phyloP scores from a whole-genome alignment of 2,329 filamentous ascomycete species.

The Sclerotinia subarctica region DNA sequence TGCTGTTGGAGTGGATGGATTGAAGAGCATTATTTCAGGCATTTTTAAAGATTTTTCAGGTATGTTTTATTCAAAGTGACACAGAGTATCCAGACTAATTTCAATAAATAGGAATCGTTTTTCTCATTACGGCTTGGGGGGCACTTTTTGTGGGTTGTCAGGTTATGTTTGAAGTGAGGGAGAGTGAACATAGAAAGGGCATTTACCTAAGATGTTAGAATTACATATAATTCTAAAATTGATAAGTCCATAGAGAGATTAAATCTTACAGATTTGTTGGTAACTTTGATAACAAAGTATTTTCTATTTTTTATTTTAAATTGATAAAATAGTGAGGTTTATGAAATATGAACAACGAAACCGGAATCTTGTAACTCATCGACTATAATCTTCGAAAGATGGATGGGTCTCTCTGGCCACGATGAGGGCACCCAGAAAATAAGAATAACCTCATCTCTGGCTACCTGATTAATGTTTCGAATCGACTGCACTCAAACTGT shows the following conservation, averaged over 20 bases:
- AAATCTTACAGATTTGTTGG: no score
- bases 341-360: no score
- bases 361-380: no score
- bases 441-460: no score
- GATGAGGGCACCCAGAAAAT: no score
- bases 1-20: slow-evolving; percentile 83
- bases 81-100: slow-evolving; percentile 30
- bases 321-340: no score
- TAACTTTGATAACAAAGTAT: no score
- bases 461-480: no score
- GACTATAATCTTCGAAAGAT: no score
- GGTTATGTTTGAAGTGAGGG: slow-evolving; percentile 94
- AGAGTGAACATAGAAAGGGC: slow-evolving; percentile 77
- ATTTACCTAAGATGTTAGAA: slow-evolving; percentile 77
- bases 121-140: slow-evolving; percentile 67
- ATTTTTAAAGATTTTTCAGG: slow-evolving; percentile 74
- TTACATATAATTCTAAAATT: not conserved
- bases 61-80: slow-evolving; percentile 39
- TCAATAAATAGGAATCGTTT: slow-evolving; percentile 57
- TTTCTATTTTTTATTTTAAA: no score
- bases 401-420: no score
- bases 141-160: slow-evolving; percentile 82
- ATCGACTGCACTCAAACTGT: no score
- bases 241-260: not conserved
- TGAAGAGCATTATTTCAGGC: slow-evolving; percentile 70